Percentiles rank a stretch among this genome's conserved stretches.
Evolutionary conservation across 169 alveolate genomes (phyloP).

Genomic region (Plasmodium blacklocki): DNA sequence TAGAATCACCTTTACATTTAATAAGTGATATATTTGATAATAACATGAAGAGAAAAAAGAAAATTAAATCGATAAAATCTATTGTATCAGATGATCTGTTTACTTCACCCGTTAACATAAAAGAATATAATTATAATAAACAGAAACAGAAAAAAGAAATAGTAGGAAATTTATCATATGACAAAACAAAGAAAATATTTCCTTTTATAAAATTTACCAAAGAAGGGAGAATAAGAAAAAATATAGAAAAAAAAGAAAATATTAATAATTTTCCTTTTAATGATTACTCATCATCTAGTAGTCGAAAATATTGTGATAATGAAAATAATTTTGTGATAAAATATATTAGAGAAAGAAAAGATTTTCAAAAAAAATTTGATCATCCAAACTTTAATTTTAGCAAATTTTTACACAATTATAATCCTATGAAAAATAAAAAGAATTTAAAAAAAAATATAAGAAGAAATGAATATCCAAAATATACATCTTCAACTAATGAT

Average conservation of each 20-base stretch:
- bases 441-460: background rate
- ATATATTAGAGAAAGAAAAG: slow-evolving; percentile 58
- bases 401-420: slow-evolving; percentile 1
- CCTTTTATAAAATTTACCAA: slow-evolving; percentile 24
- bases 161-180: background rate
- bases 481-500: slow-evolving; percentile 1
- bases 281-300: slow-evolving; percentile 51
- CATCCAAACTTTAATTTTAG: slow-evolving; percentile 24
- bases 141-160: no score
- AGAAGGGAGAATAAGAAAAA: background rate
- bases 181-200: slow-evolving; percentile 12
- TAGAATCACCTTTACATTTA: slow-evolving; percentile 50
- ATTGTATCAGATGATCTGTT: slow-evolving; percentile 28
- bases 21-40: slow-evolving; percentile 3
- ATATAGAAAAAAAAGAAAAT: background rate
- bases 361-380: slow-evolving; percentile 28
- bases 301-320: background rate
- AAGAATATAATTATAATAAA: no score
- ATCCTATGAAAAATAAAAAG: slow-evolving; percentile 4
- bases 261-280: slow-evolving; percentile 29
- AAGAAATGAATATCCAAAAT: background rate
- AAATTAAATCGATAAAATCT: background rate
- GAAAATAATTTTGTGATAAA: slow-evolving; percentile 15
- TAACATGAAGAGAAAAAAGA: no score
- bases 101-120: slow-evolving; percentile 19